Percentiles rank a stretch among this genome's conserved stretches.
Evolutionary conservation across 2,329 filamentous ascomycete species (phyloP).

Genomic region (Colletotrichum aenigma): DNA sequence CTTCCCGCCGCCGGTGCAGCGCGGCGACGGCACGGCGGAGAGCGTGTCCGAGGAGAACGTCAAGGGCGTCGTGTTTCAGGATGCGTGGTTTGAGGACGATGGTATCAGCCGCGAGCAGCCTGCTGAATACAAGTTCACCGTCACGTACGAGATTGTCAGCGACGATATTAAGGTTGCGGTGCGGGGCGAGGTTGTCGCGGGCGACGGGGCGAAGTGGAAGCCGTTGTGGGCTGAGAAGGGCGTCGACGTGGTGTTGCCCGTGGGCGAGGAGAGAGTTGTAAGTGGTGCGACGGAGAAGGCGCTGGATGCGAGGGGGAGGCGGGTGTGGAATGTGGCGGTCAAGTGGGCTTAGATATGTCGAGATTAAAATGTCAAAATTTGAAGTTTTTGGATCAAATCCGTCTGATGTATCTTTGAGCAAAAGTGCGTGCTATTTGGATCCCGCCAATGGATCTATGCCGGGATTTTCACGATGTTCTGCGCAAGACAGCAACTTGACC

Average conservation of each 20-base stretch:
- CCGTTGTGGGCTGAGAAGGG: constrained; percentile 4
- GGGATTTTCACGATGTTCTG: background rate
- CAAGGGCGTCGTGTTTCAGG: constrained; percentile 29
- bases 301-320: background rate
- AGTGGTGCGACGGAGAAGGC: background rate
- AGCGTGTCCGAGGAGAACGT: background rate
- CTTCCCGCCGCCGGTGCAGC: constrained; percentile 36
- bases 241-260: constrained; percentile 4
- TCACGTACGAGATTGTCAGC: background rate
- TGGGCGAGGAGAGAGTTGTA: constrained; percentile 8
- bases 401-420: background rate
- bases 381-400: background rate
- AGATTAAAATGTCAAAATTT: background rate
- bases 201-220: background rate
- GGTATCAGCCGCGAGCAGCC: constrained; percentile 28
- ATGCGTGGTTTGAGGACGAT: constrained; percentile 42
- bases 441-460: background rate
- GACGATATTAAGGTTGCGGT: background rate
- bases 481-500: background rate
- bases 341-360: background rate
- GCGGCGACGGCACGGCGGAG: background rate
- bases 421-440: background rate
- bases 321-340: constrained; percentile 11
- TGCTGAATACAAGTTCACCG: constrained; percentile 7
- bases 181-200: background rate